phyloP scores from a whole-genome alignment of 371 early-diverging fungal genomes.

The Capillidium rhysosporum region DNA sequence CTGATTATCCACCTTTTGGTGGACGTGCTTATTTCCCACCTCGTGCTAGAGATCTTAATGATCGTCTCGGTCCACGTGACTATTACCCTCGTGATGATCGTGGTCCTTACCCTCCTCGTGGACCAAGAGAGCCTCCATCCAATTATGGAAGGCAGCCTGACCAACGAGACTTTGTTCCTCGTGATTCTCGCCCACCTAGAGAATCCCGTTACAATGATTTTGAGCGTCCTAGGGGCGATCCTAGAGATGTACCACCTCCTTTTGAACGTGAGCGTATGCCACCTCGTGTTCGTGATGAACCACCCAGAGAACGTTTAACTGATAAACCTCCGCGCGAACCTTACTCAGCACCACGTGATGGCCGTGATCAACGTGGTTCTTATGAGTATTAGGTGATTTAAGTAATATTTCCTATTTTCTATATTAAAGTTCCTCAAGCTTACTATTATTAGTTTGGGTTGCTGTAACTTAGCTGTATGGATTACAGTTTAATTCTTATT shows the following conservation, averaged over 20 bases:
- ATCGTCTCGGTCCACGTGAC: not conserved
- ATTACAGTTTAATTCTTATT: no score
- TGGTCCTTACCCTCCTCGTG: not conserved
- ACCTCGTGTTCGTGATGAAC: constrained; percentile 1
- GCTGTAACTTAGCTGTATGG: no score
- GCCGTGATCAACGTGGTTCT: not conserved
- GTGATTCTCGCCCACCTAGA: not conserved
- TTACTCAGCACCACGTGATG: constrained; percentile 1
- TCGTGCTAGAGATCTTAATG: not conserved
- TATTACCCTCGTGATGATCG: constrained; percentile 1
- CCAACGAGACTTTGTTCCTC: constrained; percentile 1
- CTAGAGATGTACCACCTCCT: not conserved
- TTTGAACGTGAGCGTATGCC: constrained; percentile 1
- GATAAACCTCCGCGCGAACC: not conserved
- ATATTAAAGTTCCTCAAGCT: no score
- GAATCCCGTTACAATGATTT: not conserved
- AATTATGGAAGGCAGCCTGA: not conserved
- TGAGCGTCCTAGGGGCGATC: not conserved
- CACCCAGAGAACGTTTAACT: not conserved
- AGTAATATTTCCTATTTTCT: no score
- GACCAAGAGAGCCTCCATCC: not conserved
- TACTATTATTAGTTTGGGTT: no score
- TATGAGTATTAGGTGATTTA: constrained; percentile 3
- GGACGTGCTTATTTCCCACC: no score
- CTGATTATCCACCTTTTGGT: not conserved